Evolutionary conservation across 2,329 filamentous ascomycete species (phyloP).

Genomic region (Sporothrix phasma): DNA sequence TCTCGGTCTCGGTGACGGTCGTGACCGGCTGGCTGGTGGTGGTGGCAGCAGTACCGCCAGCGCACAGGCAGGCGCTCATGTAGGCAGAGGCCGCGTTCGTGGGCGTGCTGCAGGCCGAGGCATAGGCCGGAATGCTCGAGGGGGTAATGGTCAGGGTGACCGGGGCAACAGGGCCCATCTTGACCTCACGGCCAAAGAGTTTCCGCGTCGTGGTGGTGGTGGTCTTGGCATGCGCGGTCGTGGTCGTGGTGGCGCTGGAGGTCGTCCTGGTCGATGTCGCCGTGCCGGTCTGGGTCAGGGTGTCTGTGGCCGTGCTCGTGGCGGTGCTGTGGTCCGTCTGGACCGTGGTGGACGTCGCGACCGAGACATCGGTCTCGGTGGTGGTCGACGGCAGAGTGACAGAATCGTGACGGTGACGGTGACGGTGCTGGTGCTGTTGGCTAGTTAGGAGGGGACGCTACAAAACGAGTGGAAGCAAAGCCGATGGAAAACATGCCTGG

Average conservation of each 20-base stretch:
- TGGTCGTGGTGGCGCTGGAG: not conserved
- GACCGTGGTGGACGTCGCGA: not conserved
- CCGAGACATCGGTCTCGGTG: not conserved
- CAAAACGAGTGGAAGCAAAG: not conserved
- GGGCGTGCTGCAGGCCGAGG: not conserved
- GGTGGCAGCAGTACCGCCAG: not conserved
- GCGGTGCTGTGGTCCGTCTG: not conserved
- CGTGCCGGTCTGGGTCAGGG: not conserved
- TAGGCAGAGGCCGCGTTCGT: not conserved
- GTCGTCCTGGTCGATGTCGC: not conserved
- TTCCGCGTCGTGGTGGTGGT: not conserved
- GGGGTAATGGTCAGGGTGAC: not conserved
- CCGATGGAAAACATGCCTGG: not conserved
- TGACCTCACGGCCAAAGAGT: not conserved
- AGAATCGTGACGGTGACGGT: not conserved
- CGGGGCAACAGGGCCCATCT: not conserved
- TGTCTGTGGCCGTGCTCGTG: not conserved
- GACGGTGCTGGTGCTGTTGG: not conserved
- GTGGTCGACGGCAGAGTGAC: not conserved
- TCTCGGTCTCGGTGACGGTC: not conserved
- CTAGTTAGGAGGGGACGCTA: not conserved
- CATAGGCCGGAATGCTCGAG: not conserved
- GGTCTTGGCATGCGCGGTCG: not conserved
- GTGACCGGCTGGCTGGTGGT: not conserved
- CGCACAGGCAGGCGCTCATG: slow-evolving; percentile 6